These are phyloP conservation scores for Solanum pinnatisectum DNA, from an alignment of 257 asterid genomes.

Conservation along the genomic window DNA sequence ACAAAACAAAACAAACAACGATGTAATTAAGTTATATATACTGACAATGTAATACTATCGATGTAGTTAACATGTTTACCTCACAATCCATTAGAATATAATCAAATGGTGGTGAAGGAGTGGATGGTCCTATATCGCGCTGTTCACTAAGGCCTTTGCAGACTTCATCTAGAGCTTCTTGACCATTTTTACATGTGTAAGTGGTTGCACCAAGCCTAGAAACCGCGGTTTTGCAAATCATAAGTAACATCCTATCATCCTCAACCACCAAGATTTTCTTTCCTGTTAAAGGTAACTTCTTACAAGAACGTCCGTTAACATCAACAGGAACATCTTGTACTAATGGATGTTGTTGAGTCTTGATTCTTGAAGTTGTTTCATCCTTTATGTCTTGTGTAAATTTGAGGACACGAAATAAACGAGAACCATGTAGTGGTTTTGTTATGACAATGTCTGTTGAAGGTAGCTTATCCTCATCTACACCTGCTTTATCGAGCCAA, in stretches of 20 bases:
- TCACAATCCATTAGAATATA: slow-evolving; percentile 77
- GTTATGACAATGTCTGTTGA: slow-evolving; percentile 38
- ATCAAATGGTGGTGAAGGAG: slow-evolving; percentile 30
- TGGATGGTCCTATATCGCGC: neutral
- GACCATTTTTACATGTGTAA: slow-evolving; percentile 40
- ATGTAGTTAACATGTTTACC: slow-evolving; percentile 25
- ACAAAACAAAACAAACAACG: neutral
- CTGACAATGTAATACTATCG: neutral
- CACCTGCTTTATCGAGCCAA: slow-evolving; percentile 45
- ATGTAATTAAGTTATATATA: neutral
- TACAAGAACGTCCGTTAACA: neutral
- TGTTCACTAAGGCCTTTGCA: slow-evolving; percentile 8
- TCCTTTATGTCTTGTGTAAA: neutral
- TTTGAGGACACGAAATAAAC: slow-evolving; percentile 25
- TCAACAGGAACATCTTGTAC: neutral
- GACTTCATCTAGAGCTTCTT: slow-evolving; percentile 38
- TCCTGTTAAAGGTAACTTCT: slow-evolving; percentile 31
- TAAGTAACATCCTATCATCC: slow-evolving; percentile 29
- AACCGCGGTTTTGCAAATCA: slow-evolving; percentile 26
- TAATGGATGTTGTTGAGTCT: neutral
- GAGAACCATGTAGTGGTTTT: slow-evolving; percentile 74
- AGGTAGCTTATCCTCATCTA: slow-evolving; percentile 34
- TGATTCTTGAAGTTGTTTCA: neutral
- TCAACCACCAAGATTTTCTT: slow-evolving; percentile 54
- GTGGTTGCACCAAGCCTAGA: slow-evolving; percentile 43